Evolutionary conservation across 2,329 filamentous ascomycete genomes (phyloP), one percentile per base, ranked within the genome.

Genomic region (Didymella keratinophila): DNA sequence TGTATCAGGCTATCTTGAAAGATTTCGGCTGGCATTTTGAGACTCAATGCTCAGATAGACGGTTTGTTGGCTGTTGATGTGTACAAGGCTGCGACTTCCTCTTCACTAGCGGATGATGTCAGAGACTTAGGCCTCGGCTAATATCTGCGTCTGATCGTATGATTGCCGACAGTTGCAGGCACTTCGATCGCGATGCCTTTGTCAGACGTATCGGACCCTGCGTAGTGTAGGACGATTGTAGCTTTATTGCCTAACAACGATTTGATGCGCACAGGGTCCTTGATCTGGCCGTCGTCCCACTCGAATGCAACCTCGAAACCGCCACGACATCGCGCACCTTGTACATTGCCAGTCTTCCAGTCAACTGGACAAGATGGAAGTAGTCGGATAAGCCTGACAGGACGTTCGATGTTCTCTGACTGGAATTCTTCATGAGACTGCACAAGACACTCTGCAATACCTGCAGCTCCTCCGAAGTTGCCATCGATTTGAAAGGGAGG

Each of bases 391-490:
- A 60, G 11, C 12, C 51, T 46, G 11, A 14, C 28, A 1, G n/a
- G 9, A 23, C 1, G 3, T 8, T 6, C n/a, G 4, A 2, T 4
- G 1, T 14, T 20, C 8, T 27, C n/a, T 12, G 20, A 4, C 12
- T 23, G 34, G 1, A 28, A 8, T 23, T 50, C 46, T 25, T 54
- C 56, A 7, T 59, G 51, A 3, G 50, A 51, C 34, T 59, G 56
- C 9, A 55, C 27, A 18, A 59, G 51, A 36, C 50, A 54, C n/a
- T 83, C 81, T 1, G 79, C 61, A 14, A 83, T 78, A 2, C 79
- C 82, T 3, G 79, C 79, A n/a, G 77, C 77, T 1, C 78, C 78
- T 1, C 82, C 82, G 59, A 83, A 81, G 52, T 83, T 84, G 1
- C 81, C 81, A 62, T 84, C 81, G 21, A 82, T 82, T 60, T 83